phyloP scores from a whole-genome alignment of 2,329 filamentous ascomycete genomes.

The Aspergillus pseudonomiae region DNA sequence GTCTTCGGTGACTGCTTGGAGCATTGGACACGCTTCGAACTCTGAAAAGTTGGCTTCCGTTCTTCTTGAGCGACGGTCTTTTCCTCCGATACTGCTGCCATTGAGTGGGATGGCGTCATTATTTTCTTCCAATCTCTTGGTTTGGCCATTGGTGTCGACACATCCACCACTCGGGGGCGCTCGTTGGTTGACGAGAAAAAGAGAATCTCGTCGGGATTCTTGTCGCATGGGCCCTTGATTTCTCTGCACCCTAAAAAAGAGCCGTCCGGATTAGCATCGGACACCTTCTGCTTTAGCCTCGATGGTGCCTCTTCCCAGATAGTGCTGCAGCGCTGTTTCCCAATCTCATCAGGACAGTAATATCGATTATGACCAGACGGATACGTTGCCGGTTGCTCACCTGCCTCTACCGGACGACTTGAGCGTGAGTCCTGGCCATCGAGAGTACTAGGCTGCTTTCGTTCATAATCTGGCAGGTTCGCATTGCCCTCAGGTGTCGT shows the following conservation, averaged over 20 bases:
- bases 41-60: conserved; percentile 35
- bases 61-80: conserved; percentile 30
- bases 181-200: conserved; percentile 35
- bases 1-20: conserved; percentile 34
- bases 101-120: conserved; percentile 6
- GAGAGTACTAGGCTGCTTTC: conserved; percentile 20
- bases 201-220: conserved; percentile 43
- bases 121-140: conserved; percentile 23
- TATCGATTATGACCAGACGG: conserved; percentile 26
- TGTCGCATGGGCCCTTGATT: conserved; percentile 37
- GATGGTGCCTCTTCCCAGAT: conserved; percentile 37
- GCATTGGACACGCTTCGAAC: conserved; percentile 39
- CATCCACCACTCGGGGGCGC: conserved; percentile 27
- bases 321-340: conserved; percentile 39
- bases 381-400: conserved; percentile 11
- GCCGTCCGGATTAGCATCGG: conserved; percentile 30
- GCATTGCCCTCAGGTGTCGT: conserved; percentile 32
- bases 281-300: conserved; percentile 26
- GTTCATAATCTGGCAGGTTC: conserved; percentile 29
- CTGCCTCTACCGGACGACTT: conserved; percentile 8
- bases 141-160: conserved; percentile 26
- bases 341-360: conserved; percentile 44
- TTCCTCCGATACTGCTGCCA: conserved; percentile 20
- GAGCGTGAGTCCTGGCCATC: conserved; percentile 24
- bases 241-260: conserved; percentile 48